A percentile compares a stretch with the other conserved stretches of the same genome.
Evolutionary conservation across 495 filamentous ascomycete species (phyloP).

Genomic region (Xylaria acuta): DNA sequence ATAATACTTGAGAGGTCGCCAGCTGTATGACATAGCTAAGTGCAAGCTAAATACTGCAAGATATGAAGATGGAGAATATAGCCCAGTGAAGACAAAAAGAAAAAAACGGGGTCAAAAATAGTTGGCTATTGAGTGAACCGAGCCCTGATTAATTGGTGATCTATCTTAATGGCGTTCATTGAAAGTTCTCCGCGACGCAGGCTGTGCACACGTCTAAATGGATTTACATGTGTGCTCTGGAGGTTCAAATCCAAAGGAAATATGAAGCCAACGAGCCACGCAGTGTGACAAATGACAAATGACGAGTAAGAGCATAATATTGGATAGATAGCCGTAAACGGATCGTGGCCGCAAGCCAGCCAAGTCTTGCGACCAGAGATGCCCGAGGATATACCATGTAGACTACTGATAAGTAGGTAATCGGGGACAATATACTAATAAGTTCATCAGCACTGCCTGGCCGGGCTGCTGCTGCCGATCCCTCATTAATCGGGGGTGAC

Average conservation of each 20-base stretch:
- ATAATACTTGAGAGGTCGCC: not conserved
- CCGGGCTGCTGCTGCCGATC: conserved; percentile 7
- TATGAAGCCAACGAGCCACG: too few species aligned
- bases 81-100: not conserved
- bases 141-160: not conserved
- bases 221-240: not conserved
- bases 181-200: not conserved
- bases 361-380: conserved; percentile 1
- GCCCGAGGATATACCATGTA: conserved; percentile 2
- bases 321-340: not conserved
- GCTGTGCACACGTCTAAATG: not conserved
- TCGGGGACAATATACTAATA: conserved; percentile 1
- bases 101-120: not conserved
- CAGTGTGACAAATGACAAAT: not conserved
- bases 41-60: not conserved
- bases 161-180: not conserved
- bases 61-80: not conserved
- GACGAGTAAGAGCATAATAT: not conserved
- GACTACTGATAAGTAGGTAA: too few species aligned
- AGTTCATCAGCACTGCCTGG: conserved; percentile 9
- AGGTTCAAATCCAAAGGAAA: not conserved
- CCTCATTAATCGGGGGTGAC: conserved; percentile 16
- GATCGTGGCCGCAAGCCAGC: not conserved
- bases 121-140: not conserved
- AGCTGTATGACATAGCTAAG: not conserved